phyloP scores from a whole-genome alignment of 2,329 filamentous ascomycete genomes.

The Stemphylium beticola region DNA sequence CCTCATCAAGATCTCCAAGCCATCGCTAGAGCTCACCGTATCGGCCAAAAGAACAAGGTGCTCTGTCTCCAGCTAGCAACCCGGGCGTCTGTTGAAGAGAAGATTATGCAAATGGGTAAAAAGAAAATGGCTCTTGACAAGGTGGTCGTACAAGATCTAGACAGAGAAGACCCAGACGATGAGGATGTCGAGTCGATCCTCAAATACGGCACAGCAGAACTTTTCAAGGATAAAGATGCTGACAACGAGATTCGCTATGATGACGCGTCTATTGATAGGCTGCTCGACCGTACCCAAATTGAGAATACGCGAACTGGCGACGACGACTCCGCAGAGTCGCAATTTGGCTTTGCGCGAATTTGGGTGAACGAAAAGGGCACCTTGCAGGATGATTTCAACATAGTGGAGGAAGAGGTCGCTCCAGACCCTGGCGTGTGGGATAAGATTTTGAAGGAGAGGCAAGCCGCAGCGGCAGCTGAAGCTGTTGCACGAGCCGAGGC shows the following conservation, averaged over 20 bases:
- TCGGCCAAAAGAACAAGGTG: constrained; percentile 95
- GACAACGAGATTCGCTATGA: constrained; percentile 83
- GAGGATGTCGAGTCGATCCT: constrained; percentile 87
- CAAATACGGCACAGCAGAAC: constrained; percentile 81
- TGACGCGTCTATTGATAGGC: constrained; percentile 78
- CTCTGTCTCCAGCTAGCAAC: constrained; percentile 95
- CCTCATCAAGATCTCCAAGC: constrained; percentile 98
- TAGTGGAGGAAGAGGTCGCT: constrained; percentile 59
- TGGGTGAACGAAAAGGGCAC: constrained; percentile 83
- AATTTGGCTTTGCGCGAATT: constrained; percentile 88
- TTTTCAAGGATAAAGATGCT: constrained; percentile 78
- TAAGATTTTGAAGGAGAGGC: constrained; percentile 82
- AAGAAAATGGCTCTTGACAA: constrained; percentile 97
- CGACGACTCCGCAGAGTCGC: constrained; percentile 72
- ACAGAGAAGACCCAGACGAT: constrained; percentile 77
- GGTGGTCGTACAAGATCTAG: constrained; percentile 90
- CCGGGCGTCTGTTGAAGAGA: constrained; percentile 86
- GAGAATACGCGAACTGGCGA: constrained; percentile 72
- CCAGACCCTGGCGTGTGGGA: constrained; percentile 83
- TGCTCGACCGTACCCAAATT: constrained; percentile 84
- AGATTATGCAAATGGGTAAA: constrained; percentile 92
- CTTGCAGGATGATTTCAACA: constrained; percentile 68
- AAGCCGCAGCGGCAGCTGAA: constrained; percentile 76
- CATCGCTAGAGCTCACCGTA: constrained; percentile 90
- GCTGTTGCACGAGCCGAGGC: constrained; percentile 70